A percentile compares a stretch with the other conserved stretches of the same genome.
phyloP scores from a whole-genome alignment of 768 basidiomycete genomes.

The Suillus occidentalis region DNA sequence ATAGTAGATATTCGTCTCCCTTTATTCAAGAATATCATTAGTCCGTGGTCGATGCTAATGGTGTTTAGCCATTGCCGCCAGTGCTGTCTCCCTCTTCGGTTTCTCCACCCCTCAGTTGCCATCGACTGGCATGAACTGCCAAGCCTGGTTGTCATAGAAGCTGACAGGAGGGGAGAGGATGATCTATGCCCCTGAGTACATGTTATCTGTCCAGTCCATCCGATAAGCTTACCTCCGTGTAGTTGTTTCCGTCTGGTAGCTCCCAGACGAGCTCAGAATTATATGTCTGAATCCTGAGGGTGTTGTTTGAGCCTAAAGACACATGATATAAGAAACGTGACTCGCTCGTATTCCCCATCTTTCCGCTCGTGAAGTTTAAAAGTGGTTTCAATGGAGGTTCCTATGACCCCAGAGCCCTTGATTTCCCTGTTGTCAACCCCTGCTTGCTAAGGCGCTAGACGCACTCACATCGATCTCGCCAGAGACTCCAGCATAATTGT shows the following conservation, averaged over 20 bases:
- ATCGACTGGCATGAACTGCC: background rate
- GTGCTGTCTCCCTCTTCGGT: background rate
- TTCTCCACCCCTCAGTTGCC: background rate
- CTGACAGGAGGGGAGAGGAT: background rate
- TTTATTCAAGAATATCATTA: background rate
- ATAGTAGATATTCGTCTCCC: background rate
- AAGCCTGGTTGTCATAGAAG: background rate
- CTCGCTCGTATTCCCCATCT: background rate
- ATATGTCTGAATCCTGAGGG: background rate
- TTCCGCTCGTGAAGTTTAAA: constrained; percentile 1
- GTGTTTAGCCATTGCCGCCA: background rate
- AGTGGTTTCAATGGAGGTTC: background rate
- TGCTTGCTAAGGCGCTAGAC: background rate
- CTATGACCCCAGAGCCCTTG: background rate
- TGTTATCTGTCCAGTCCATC: background rate
- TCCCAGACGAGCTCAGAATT: background rate
- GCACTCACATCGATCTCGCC: background rate
- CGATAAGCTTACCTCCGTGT: background rate
- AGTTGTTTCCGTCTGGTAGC: background rate
- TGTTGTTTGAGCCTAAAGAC: background rate
- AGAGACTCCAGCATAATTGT: background rate
- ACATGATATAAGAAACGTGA: background rate
- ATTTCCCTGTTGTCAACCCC: background rate
- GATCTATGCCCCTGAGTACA: background rate
- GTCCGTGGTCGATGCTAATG: background rate